Conservation (phyloP, 2,329 filamentous ascomycete species). For the Verticillium nubilum region DNA sequence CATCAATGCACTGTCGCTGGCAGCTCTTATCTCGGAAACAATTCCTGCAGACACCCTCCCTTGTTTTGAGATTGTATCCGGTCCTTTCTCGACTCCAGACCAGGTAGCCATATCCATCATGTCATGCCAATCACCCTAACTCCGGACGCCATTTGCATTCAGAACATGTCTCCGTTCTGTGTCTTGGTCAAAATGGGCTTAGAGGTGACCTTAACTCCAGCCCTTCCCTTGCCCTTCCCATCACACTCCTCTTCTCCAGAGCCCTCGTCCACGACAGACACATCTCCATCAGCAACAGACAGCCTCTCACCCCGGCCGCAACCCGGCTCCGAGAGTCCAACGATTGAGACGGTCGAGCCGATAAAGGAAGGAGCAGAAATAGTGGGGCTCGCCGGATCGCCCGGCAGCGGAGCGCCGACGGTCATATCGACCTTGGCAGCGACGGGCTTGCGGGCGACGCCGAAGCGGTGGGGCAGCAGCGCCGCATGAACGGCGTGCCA, state of each 20-base stretch:
- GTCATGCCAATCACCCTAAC: background rate
- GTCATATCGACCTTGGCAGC: background rate
- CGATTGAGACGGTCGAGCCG: background rate
- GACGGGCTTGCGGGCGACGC: background rate
- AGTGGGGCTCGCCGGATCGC: background rate
- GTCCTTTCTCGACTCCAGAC: too few relatives aligned
- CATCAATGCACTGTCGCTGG: background rate
- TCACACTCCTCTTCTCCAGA: background rate
- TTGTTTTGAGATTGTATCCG: background rate
- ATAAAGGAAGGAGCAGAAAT: background rate
- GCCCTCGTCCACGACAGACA: background rate
- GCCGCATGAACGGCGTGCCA: background rate
- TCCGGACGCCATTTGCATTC: background rate
- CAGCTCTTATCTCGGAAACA: background rate
- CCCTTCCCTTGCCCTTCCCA: background rate
- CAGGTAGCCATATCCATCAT: background rate
- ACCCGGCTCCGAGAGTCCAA: background rate
- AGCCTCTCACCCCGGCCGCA: background rate
- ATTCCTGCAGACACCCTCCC: background rate
- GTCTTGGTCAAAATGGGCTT: background rate
- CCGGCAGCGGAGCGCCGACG: background rate
- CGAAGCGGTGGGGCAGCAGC: background rate
- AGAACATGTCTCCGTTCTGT: background rate
- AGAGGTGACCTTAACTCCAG: background rate
- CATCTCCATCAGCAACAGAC: background rate